Conservation (phyloP, 208 protist genomes). For the Leishmania tarentolae region DNA sequence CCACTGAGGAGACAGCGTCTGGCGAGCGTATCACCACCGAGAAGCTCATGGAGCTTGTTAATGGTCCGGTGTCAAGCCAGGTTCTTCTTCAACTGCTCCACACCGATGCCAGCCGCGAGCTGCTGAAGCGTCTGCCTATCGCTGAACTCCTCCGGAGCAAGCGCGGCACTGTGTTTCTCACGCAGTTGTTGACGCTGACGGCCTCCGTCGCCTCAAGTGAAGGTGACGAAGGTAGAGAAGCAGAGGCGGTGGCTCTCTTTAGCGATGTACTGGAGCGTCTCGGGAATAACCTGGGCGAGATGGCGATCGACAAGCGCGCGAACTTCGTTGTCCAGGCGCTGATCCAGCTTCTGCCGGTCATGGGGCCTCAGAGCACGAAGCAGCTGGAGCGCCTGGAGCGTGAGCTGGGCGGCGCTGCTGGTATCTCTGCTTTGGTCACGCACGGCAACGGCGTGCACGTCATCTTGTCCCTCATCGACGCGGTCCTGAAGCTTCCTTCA, state of each 20-base stretch:
- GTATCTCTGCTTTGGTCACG: constrained; percentile 40
- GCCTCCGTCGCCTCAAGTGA: constrained; percentile 1
- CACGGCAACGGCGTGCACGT: constrained; percentile 82
- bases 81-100: constrained; percentile 65
- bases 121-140: constrained; percentile 53
- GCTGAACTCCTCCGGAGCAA: constrained; percentile 57
- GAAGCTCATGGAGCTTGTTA: constrained; percentile 62
- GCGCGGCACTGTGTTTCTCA: constrained; percentile 75
- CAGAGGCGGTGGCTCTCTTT: constrained; percentile 40
- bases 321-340: constrained; percentile 88
- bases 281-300: constrained; percentile 49
- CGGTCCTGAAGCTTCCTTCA: constrained; percentile 39
- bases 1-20: constrained; percentile 5
- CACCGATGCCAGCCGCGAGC: constrained; percentile 33
- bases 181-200: constrained; percentile 45
- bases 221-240: constrained; percentile 6
- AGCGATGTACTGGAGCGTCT: constrained; percentile 48
- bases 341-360: constrained; percentile 50
- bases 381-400: constrained; percentile 46
- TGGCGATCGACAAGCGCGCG: constrained; percentile 64
- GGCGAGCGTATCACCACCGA: constrained; percentile 27
- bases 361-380: constrained; percentile 30
- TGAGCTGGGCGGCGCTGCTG: constrained; percentile 48
- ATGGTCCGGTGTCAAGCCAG: constrained; percentile 71
- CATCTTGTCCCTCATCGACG: constrained; percentile 52